Conservation (phyloP, 108 stramenopile genomes). For the Nitzschia inconspicua region DNA sequence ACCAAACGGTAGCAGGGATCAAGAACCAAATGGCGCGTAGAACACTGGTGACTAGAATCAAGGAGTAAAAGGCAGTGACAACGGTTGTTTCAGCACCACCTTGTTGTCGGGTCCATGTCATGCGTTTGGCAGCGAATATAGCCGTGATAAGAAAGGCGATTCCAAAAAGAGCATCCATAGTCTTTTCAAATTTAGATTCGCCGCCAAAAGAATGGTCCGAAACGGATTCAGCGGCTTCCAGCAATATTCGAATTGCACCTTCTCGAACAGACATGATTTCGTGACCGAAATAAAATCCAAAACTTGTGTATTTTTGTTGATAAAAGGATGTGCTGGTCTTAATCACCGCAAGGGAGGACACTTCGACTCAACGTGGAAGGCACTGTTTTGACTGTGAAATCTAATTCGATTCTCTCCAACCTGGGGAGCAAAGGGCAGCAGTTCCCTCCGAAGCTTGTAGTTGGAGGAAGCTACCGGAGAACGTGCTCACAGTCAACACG, state of each 20-base stretch:
- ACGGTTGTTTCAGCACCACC: conserved; percentile 90
- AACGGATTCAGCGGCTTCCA: background rate
- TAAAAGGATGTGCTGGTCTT: no score
- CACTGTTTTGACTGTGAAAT: no score
- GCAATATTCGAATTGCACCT: background rate
- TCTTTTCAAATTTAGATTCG: conserved; percentile 61
- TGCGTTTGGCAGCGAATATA: conserved; percentile 74
- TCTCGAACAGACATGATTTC: no score
- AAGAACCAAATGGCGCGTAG: conserved; percentile 89
- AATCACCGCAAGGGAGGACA: no score
- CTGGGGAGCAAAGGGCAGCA: no score
- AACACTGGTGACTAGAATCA: conserved; percentile 81
- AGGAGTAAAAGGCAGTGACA: conserved; percentile 93
- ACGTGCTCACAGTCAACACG: no score
- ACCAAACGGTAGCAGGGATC: conserved; percentile 76
- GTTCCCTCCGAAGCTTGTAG: no score
- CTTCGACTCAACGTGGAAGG: no score
- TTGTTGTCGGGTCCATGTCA: conserved; percentile 68
- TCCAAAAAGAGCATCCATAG: conserved; percentile 59
- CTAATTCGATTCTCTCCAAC: no score
- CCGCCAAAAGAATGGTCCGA: background rate
- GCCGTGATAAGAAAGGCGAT: conserved; percentile 72
- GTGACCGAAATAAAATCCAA: no score
- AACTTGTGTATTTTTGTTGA: no score
- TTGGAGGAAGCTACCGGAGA: no score